Evolutionary conservation across 306 rosid species (phyloP), one percentile per base, ranked within the genome.

Genomic region (Citrullus amarus): DNA sequence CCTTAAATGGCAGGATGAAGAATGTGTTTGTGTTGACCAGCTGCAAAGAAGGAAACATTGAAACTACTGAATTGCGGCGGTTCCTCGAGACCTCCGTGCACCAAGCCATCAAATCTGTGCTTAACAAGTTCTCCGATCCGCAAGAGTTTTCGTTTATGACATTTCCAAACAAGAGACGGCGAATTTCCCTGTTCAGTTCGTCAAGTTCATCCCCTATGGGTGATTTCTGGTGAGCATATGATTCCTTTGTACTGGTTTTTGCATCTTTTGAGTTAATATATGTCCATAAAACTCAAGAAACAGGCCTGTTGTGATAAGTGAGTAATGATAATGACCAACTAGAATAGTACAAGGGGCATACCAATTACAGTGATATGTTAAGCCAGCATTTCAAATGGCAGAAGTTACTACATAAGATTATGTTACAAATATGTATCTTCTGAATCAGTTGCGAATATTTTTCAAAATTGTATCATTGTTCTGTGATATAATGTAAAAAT

Each of bases 1-100:
- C 92, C 16, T 80, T 91, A 63, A 90, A 85, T 80, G 85, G 84
- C 20, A 85, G 96, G 39, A 91, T 91, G 96, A 88, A 88, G 82
- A 91, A 89, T 78, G 90, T 88, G 7, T 80, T 91, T 77, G 89
- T 88, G 72, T 75, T 91, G 46, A 88, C 85, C 74, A 83, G 90
- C 66, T 75, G 86, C 76, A 68, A 81, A 75, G 87, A 84, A 69
- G 89, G 80, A 53, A 70, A 81, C 15, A 79, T 79, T 25, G 80
- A 85, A 78, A 88, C 71, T 79, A 78, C 79, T 50, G 88, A 81
- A 79, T 76, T 82, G 34, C 84, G 86, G 25, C 89, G 80, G 80
- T 57, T 85, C 81, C 90, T 82, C 12, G 90, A 88, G 11, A 81
- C 78, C 25, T 88, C 92, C 30, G 83, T 88, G 78, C 83, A 85